Base-by-base conservation (phyloP, 179 eudicot genomes). In the Pouteria campechiana region DNA sequence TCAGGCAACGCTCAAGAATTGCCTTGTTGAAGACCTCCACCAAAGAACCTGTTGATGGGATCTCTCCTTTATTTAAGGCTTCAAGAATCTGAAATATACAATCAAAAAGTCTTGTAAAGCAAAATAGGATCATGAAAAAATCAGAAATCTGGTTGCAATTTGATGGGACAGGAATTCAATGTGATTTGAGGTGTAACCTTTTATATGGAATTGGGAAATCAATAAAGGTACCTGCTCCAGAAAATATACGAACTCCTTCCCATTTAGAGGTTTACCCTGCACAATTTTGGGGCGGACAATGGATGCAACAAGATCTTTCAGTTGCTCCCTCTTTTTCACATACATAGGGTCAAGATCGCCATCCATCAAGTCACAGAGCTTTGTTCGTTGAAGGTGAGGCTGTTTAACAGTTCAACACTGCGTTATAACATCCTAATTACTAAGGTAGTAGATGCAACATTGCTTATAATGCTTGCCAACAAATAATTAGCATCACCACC, bases 41-140 rank as follows among this genome's bases (percentile, higher is more conserved):
- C 25, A 90, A 92, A 32, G 99, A 90, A 33, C 96, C 99, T 11
- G 99, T 79, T 12, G 99, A 74, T 24, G 99, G 96, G 46, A 90
- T 90, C 64, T 90, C 99, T 58, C 99, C 99, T 72, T 90, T 87
- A 50, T 90, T 90, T 61, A 90, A 67, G 58, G 99, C 99, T 60
- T 82, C 99, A 48, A 90, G 80, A 42, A 90, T 90, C 99, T 90
- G 72, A 63, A 58, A 67, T 13, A 29, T 48, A 9, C 8, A 32
- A 19, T 15, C 23, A 27, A 47, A 10, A 2, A 28, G 18, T 6
- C 24, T 17, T 6, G 3, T 2, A 17, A 31, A 30, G 38, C 14
- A 16, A 24, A 24, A 27, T 0, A 30, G 31, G 16, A 11, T 30
- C n/a, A 15, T n/a, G 13, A 21, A 1, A 37, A 37, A 4, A 21